Evolutionary conservation across 495 filamentous ascomycete species (phyloP).

Genomic region (Pyrenula aspistea): DNA sequence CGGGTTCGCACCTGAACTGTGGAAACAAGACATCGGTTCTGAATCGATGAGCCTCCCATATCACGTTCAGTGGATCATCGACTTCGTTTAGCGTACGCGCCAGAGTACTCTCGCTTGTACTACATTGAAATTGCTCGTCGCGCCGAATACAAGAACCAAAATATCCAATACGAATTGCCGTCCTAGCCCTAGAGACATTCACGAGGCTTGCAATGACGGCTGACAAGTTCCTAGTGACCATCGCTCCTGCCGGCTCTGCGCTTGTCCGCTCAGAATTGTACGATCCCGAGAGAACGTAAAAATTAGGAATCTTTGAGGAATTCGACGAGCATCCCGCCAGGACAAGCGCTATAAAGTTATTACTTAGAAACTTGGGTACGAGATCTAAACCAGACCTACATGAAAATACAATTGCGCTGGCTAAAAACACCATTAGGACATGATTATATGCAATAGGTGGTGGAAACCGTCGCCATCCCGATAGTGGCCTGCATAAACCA

Average conservation of each 20-base stretch:
- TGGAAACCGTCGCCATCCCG: neutral
- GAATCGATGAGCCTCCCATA: neutral
- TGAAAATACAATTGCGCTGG: neutral
- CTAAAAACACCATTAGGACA: neutral
- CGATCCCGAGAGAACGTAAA: neutral
- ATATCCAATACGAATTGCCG: neutral
- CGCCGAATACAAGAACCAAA: neutral
- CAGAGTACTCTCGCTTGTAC: neutral
- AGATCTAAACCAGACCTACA: neutral
- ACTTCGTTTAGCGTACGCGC: neutral
- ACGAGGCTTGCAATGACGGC: neutral
- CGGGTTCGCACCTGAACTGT: neutral
- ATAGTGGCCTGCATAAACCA: too few relatives aligned
- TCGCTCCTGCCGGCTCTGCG: neutral
- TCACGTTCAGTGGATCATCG: neutral
- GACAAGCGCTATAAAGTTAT: neutral
- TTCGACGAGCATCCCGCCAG: neutral
- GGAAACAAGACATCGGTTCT: neutral
- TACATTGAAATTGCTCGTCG: neutral
- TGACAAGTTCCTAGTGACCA: neutral
- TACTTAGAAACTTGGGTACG: neutral
- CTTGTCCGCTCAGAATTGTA: neutral
- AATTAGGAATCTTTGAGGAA: neutral
- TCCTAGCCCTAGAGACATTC: too few relatives aligned
- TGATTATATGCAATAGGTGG: neutral